Percentiles rank a stretch among this genome's conserved stretches.
phyloP scores from a whole-genome alignment of 176 grass and related monocot genomes.

The Tuctoria greenei region DNA sequence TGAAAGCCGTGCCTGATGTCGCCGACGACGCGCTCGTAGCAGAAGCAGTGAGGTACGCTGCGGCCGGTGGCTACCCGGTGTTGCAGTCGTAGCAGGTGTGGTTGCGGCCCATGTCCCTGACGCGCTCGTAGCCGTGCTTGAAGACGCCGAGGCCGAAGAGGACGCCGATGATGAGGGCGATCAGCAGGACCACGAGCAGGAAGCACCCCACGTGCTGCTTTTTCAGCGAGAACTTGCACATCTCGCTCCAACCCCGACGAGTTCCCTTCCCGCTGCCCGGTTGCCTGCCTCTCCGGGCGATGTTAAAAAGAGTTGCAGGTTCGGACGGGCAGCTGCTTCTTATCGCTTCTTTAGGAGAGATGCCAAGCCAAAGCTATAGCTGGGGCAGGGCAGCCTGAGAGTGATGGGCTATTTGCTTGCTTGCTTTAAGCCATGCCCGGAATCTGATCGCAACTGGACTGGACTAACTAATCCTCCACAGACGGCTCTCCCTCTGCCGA shows the following conservation, averaged over 20 bases:
- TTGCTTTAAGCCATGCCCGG: slow-evolving; percentile 24
- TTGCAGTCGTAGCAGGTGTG: slow-evolving; percentile 59
- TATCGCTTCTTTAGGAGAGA: background rate
- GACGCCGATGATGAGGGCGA: slow-evolving; percentile 49
- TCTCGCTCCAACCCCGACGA: background rate
- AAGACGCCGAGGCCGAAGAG: slow-evolving; percentile 67
- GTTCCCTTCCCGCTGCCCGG: background rate
- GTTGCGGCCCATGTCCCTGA: slow-evolving; percentile 43
- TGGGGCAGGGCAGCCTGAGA: too few relatives aligned
- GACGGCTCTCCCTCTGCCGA: background rate
- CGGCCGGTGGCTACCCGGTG: background rate
- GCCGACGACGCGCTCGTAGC: too few relatives aligned
- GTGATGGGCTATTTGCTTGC: background rate
- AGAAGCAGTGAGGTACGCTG: background rate
- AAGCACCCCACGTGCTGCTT: slow-evolving; percentile 42
- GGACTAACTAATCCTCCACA: slow-evolving; percentile 21
- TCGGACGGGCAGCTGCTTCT: background rate
- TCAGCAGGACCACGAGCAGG: slow-evolving; percentile 35
- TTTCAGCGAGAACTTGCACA: slow-evolving; percentile 39
- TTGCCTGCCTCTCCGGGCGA: background rate
- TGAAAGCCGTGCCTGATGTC: too few relatives aligned
- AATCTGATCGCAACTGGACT: background rate
- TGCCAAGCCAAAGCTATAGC: background rate
- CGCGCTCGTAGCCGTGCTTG: slow-evolving; percentile 41
- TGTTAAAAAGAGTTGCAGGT: background rate